These are phyloP conservation scores for Metarhizium brunneum DNA, from an alignment of 2,329 filamentous ascomycete species.

Conservation along the genomic window DNA sequence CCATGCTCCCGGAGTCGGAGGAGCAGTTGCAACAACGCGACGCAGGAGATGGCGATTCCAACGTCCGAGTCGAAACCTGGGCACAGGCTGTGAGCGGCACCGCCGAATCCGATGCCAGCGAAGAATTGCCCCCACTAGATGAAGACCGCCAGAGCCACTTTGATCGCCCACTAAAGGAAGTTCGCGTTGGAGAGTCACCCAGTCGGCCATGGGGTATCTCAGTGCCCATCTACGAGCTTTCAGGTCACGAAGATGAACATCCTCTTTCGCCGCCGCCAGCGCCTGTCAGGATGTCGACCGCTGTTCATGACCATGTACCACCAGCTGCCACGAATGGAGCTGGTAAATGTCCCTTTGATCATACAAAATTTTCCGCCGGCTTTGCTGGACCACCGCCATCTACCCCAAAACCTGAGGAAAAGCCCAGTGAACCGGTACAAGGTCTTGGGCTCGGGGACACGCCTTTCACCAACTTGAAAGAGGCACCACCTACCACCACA, in stretches of 20 bases:
- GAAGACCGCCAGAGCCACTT: conserved; percentile 64
- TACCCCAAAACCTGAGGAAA: conserved; percentile 8
- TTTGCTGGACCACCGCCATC: conserved; percentile 18
- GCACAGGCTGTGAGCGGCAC: conserved; percentile 64
- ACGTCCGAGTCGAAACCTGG: conserved; percentile 76
- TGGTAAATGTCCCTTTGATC: conserved; percentile 52
- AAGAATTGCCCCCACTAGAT: conserved; percentile 27
- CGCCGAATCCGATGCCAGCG: conserved; percentile 24
- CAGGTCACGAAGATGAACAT: conserved; percentile 26
- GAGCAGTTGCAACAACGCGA: conserved; percentile 31
- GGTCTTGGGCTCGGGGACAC: conserved; percentile 6
- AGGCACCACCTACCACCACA: conserved; percentile 7
- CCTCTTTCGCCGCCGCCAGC: conserved; percentile 49
- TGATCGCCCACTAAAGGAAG: conserved; percentile 75
- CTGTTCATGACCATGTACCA: conserved; percentile 14
- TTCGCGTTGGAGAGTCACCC: conserved; percentile 88
- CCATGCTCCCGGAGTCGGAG: conserved; percentile 61
- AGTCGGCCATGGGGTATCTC: conserved; percentile 89
- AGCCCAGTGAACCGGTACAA: conserved; percentile 6
- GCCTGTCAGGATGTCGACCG: conserved; percentile 41
- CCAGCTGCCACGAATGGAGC: conserved; percentile 10
- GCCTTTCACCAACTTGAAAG: conserved; percentile 12
- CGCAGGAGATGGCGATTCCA: conserved; percentile 43
- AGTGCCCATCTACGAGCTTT: conserved; percentile 52
- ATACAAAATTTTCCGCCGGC: conserved; percentile 32